These are phyloP conservation scores for Vitis amurensis DNA, from an alignment of 164 flowering plant species.

Conservation along the genomic window DNA sequence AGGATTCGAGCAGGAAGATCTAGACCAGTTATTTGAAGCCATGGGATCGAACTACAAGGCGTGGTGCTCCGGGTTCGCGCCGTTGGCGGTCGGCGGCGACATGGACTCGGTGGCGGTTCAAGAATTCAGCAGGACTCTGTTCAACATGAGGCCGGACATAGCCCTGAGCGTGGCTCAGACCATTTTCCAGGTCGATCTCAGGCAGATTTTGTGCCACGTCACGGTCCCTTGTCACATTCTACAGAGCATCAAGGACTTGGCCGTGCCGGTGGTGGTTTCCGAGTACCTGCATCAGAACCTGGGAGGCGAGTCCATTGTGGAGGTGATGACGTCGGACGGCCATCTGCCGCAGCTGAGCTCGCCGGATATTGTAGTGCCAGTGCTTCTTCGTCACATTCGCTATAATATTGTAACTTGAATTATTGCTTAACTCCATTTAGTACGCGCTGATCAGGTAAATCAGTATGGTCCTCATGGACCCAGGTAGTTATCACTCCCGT, in stretches of 20 bases:
- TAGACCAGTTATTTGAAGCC: conserved; percentile 57
- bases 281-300: conserved; percentile 61
- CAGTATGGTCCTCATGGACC: not conserved
- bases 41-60: conserved; percentile 63
- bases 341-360: conserved; percentile 75
- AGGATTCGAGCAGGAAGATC: conserved; percentile 68
- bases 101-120: conserved; percentile 70
- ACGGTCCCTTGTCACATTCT: conserved; percentile 68
- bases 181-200: conserved; percentile 57
- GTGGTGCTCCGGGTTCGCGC: conserved; percentile 71
- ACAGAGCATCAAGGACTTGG: conserved; percentile 64
- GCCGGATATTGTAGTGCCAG: conserved; percentile 64
- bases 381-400: conserved; percentile 55
- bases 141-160: conserved; percentile 81
- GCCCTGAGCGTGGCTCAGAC: conserved; percentile 52
- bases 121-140: conserved; percentile 71
- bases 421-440: too few species aligned
- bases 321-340: conserved; percentile 64
- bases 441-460: too few species aligned
- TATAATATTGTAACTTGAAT: conserved; percentile 32
- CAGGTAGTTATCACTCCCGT: not conserved
- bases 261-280: conserved; percentile 66
- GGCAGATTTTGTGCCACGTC: conserved; percentile 42
- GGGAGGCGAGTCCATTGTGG: conserved; percentile 58
- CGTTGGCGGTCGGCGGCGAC: conserved; percentile 64